These are phyloP conservation scores for Cerioporus squamosus DNA, from an alignment of 1,284 basidiomycete genomes.

Conservation along the genomic window DNA sequence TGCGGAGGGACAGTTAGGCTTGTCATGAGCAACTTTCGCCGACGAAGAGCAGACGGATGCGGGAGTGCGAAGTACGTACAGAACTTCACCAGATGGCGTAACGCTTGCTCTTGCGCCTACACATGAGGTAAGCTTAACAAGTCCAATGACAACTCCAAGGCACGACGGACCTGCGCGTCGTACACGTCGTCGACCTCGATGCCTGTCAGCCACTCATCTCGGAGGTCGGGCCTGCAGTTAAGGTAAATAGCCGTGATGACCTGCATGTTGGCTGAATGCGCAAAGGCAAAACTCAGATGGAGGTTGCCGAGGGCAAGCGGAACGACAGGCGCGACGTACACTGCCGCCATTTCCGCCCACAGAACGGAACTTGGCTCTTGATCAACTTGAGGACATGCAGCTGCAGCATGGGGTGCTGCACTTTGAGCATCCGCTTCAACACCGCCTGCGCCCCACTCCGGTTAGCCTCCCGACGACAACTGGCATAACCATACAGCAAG, in stretches of 20 bases:
- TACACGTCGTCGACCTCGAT: constrained; percentile 91
- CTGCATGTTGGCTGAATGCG: constrained; percentile 92
- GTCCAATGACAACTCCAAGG: neutral
- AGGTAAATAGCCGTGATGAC: constrained; percentile 98
- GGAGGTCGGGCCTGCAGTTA: constrained; percentile 93
- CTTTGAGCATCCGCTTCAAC: constrained; percentile 92
- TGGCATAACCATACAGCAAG: neutral
- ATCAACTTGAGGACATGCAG: constrained; percentile 97
- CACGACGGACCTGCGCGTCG: constrained; percentile 68
- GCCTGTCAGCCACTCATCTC: constrained; percentile 97
- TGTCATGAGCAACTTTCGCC: neutral
- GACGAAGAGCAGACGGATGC: neutral
- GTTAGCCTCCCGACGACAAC: constrained; percentile 10
- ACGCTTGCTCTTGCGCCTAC: constrained; percentile 95
- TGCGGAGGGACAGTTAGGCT: constrained; percentile 33
- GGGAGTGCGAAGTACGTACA: constrained; percentile 55
- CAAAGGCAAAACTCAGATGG: neutral
- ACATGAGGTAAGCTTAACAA: neutral
- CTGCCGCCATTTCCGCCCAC: constrained; percentile 97
- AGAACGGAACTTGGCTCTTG: constrained; percentile 99
- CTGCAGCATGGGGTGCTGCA: constrained; percentile 94
- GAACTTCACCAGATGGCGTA: constrained; percentile 93
- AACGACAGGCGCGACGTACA: constrained; percentile 53
- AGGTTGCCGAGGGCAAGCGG: neutral
- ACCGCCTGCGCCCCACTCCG: constrained; percentile 66